These are phyloP conservation scores for Penicillium longicatenatum DNA, from an alignment of 495 filamentous ascomycete genomes.

Conservation along the genomic window DNA sequence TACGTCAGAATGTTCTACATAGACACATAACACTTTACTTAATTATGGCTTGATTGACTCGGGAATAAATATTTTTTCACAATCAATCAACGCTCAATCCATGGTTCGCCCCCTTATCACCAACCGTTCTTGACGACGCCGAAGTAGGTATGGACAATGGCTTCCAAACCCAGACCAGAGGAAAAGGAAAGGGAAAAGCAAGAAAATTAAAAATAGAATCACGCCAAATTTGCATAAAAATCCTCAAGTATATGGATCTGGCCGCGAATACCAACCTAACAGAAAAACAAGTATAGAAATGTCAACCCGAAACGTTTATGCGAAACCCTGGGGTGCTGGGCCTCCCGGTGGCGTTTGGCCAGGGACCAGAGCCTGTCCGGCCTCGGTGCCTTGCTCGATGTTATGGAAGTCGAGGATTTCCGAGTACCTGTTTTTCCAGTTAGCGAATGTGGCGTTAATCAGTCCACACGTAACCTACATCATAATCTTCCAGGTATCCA, in stretches of 20 bases:
- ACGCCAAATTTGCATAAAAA: constrained; percentile 23
- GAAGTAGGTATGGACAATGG: constrained; percentile 33
- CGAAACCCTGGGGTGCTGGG: constrained; percentile 29
- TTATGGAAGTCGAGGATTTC: constrained; percentile 99
- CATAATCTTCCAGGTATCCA: constrained; percentile 99
- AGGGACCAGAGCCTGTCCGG: constrained; percentile 37
- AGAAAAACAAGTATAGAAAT: constrained; percentile 6
- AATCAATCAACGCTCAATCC: constrained; percentile 13
- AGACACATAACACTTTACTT: background rate
- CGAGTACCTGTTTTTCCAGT: constrained; percentile 73
- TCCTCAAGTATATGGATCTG: constrained; percentile 14
- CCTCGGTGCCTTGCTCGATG: constrained; percentile 63
- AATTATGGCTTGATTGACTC: background rate
- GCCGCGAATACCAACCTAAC: constrained; percentile 7
- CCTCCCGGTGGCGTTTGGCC: constrained; percentile 33
- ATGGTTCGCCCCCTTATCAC: constrained; percentile 25
- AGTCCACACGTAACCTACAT: constrained; percentile 62
- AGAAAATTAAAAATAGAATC: constrained; percentile 6
- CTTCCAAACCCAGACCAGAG: constrained; percentile 20
- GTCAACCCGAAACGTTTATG: constrained; percentile 20
- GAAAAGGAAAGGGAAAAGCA: constrained; percentile 11
- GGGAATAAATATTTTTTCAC: background rate
- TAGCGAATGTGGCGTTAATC: background rate
- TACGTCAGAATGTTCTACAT: no score
- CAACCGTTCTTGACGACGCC: constrained; percentile 33